Conservation (phyloP, 371 early-diverging fungal species). For the Mortierella sp. region DNA sequence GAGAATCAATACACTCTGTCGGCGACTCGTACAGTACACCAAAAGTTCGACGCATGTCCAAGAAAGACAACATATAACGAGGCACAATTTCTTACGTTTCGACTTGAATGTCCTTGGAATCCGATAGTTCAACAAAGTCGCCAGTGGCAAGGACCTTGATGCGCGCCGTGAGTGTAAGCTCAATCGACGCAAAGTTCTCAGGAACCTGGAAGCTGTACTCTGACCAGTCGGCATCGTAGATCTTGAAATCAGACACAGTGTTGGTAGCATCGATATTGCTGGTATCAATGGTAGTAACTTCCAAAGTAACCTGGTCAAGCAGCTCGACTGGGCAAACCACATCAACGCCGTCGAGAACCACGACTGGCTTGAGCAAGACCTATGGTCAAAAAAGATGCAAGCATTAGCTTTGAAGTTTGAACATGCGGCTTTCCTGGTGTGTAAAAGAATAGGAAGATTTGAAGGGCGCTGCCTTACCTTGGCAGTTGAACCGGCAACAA, state of each 20-base stretch:
- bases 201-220: slow-evolving; percentile 41
- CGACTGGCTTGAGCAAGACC: slow-evolving; percentile 59
- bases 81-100: slow-evolving; percentile 7
- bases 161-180: slow-evolving; percentile 55
- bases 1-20: neutral
- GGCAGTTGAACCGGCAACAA: slow-evolving; percentile 58
- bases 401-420: neutral
- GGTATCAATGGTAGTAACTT: slow-evolving; percentile 44
- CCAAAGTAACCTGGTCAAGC: slow-evolving; percentile 60
- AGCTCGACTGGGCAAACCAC: slow-evolving; percentile 56
- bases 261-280: slow-evolving; percentile 48
- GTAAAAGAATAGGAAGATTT: neutral
- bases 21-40: neutral
- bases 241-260: slow-evolving; percentile 38
- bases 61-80: neutral
- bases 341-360: slow-evolving; percentile 42
- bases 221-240: slow-evolving; percentile 49
- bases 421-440: neutral
- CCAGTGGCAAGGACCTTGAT: slow-evolving; percentile 52
- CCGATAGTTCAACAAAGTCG: slow-evolving; percentile 16
- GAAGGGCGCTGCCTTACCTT: slow-evolving; percentile 45
- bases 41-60: too few relatives aligned
- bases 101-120: neutral
- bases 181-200: slow-evolving; percentile 43
- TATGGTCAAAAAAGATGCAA: neutral